A percentile compares a stretch with the other conserved stretches of the same genome.
phyloP scores from a whole-genome alignment of 2,329 filamentous ascomycete genomes.

The Daldinia eschscholtzii region DNA sequence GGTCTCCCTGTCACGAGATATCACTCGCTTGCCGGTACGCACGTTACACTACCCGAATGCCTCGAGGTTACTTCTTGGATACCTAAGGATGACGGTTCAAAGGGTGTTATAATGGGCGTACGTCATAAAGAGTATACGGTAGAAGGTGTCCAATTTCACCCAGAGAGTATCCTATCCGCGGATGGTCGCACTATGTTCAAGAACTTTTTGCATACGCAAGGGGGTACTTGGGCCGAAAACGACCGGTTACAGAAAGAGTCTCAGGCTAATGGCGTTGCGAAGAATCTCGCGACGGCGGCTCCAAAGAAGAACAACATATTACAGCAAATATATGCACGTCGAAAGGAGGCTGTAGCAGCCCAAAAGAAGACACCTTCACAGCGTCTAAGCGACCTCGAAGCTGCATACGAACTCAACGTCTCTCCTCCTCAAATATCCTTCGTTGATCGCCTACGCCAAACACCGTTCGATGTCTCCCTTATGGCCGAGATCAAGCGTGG shows the following conservation, averaged over 20 bases:
- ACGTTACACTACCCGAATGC: constrained; percentile 84
- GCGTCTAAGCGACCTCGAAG: constrained; percentile 84
- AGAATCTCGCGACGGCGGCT: constrained; percentile 47
- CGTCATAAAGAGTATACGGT: constrained; percentile 90
- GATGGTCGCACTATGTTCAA: constrained; percentile 89
- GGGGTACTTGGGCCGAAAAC: constrained; percentile 92
- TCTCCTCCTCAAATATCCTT: constrained; percentile 88
- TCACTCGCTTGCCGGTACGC: constrained; percentile 93
- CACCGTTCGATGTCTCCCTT: constrained; percentile 88
- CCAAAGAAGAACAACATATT: constrained; percentile 85
- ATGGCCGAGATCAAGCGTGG: constrained; percentile 98
- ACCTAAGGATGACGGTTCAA: constrained; percentile 78
- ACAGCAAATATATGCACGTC: constrained; percentile 88
- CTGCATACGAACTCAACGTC: constrained; percentile 85
- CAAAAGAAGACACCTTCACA: constrained; percentile 91
- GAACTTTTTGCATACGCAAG: constrained; percentile 90
- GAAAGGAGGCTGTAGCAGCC: constrained; percentile 78
- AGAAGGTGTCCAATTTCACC: constrained; percentile 98
- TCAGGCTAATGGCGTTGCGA: constrained; percentile 47
- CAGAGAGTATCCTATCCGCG: constrained; percentile 94
- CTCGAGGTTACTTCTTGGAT: constrained; percentile 95
- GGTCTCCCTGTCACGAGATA: constrained; percentile 92
- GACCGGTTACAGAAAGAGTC: constrained; percentile 65
- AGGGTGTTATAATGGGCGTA: constrained; percentile 95
- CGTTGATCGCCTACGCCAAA: constrained; percentile 80